Conservation (phyloP, 2,329 filamentous ascomycete species). For the Gnomoniopsis sp. region DNA sequence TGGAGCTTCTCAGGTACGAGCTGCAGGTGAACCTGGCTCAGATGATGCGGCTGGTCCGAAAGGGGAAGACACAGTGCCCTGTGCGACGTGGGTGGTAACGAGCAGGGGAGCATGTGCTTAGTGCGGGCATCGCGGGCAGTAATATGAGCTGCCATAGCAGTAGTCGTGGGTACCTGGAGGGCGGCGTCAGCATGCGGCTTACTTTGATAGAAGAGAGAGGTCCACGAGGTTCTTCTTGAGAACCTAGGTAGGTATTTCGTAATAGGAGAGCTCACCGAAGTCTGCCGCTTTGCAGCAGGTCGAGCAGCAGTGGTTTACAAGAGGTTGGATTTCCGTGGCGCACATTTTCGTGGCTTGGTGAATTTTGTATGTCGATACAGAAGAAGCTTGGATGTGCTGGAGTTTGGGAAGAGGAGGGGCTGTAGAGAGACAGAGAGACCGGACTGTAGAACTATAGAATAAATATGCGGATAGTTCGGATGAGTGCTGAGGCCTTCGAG, state of each 20-base stretch:
- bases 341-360: constrained; percentile 31
- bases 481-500: neutral
- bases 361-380: constrained; percentile 16
- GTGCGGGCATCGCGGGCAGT: constrained; percentile 42
- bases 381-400: neutral
- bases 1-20: constrained; percentile 8
- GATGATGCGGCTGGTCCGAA: constrained; percentile 24
- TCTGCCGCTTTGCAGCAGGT: constrained; percentile 50
- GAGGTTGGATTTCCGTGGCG: constrained; percentile 38
- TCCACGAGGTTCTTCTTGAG: neutral
- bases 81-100: neutral
- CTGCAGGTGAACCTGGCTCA: constrained; percentile 16
- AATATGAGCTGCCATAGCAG: constrained; percentile 36
- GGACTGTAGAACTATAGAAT: neutral
- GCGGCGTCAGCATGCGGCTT: neutral
- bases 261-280: constrained; percentile 29
- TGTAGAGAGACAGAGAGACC: too few species aligned
- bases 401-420: neutral
- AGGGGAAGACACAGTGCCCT: constrained; percentile 18
- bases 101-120: constrained; percentile 21
- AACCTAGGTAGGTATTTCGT: neutral
- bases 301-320: constrained; percentile 48
- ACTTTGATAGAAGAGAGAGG: neutral
- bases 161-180: constrained; percentile 40
- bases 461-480: neutral